Percentiles rank a stretch among this genome's conserved stretches.
Evolutionary conservation across 2,329 filamentous ascomycete genomes (phyloP).

Genomic region (Trichoderma sp.): DNA sequence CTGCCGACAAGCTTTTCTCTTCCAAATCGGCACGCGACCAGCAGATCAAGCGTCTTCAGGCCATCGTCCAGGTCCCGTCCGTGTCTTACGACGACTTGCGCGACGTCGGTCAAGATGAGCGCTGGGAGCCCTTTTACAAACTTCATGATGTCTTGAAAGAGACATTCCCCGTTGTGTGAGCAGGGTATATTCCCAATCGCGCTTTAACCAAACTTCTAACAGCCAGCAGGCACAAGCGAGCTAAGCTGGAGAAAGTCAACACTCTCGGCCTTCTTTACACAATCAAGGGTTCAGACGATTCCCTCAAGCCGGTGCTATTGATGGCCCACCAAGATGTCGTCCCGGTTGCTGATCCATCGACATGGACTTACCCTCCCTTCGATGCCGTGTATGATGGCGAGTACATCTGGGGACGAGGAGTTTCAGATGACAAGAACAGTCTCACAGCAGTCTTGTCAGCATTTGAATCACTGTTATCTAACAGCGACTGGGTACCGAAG

Average conservation of each 20-base stretch:
- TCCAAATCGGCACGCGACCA: conserved; percentile 35
- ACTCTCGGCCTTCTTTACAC: conserved; percentile 62
- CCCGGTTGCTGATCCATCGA: conserved; percentile 44
- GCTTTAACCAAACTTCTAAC: not conserved
- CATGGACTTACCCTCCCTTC: conserved; percentile 46
- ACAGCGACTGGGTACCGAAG: conserved; percentile 49
- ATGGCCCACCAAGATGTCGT: conserved; percentile 47
- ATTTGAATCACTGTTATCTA: conserved; percentile 50
- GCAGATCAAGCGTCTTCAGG: conserved; percentile 51
- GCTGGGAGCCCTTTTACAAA: conserved; percentile 54
- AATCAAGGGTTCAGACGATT: conserved; percentile 50
- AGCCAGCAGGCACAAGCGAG: conserved; percentile 38
- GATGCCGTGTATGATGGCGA: conserved; percentile 42
- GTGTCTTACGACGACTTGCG: conserved; percentile 58
- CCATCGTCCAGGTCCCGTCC: conserved; percentile 54
- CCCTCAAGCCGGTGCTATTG: conserved; percentile 45
- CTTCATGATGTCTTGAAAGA: conserved; percentile 47
- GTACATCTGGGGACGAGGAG: conserved; percentile 44
- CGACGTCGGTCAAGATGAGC: conserved; percentile 50
- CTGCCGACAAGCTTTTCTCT: conserved; percentile 33
- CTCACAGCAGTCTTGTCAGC: conserved; percentile 40
- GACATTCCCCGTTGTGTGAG: conserved; percentile 51
- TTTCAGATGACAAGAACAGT: conserved; percentile 45
- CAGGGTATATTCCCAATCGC: not conserved
- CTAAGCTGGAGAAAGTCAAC: conserved; percentile 56